Conservation (phyloP, 139 green algal genomes). For the Chlorella sp. region DNA sequence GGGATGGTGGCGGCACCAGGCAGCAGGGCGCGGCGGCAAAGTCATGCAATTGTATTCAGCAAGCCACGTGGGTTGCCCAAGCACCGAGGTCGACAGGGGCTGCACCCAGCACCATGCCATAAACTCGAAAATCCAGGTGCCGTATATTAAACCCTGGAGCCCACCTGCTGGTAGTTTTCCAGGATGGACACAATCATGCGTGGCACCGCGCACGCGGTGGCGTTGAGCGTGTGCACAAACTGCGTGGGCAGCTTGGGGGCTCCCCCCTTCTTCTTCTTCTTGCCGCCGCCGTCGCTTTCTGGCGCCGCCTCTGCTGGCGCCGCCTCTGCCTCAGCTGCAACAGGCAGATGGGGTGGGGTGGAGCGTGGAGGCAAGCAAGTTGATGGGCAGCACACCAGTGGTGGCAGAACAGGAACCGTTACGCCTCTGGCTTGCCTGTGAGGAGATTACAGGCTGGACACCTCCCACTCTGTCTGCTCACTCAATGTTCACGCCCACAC, state of each 20-base stretch:
- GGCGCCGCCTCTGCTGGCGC: neutral
- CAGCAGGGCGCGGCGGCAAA: neutral
- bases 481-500: neutral
- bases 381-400: too few species aligned
- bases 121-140: too few species aligned
- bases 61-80: neutral
- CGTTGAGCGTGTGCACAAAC: conserved; percentile 98
- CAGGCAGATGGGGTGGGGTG: neutral
- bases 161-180: conserved; percentile 93
- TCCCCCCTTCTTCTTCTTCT: conserved; percentile 58
- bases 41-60: too few species aligned
- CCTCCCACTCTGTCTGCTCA: neutral
- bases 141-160: too few species aligned
- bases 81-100: too few species aligned
- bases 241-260: conserved; percentile 66
- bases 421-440: too few species aligned
- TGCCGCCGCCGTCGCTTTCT: conserved; percentile 32
- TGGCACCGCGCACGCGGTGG: conserved; percentile 95
- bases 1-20: neutral
- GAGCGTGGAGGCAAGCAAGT: too few species aligned
- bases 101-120: too few species aligned
- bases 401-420: too few species aligned
- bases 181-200: conserved; percentile 97
- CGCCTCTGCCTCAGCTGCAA: conserved; percentile 10
- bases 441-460: too few species aligned